Base-by-base conservation (phyloP, 306 rosid species). In the Citrullus colocynthis region DNA sequence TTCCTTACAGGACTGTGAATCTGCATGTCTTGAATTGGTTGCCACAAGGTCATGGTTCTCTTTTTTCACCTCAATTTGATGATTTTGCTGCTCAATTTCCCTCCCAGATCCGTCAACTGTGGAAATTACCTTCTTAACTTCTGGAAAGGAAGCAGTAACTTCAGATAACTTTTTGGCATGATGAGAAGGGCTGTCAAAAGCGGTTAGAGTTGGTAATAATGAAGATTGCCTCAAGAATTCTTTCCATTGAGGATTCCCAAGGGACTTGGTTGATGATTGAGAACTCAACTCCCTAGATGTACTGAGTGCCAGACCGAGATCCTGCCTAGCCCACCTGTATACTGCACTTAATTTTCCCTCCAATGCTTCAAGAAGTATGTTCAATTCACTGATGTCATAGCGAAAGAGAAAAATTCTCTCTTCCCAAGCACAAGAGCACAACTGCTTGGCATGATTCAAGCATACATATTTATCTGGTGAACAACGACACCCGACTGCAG, bases 261-360 rank as follows among this genome's bases (percentile, higher is more conserved):
- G n/a, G 80, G 85, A 59, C 52, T 75, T 77, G 83, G 54, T 70
- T 24, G 81, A 79, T 17, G 79, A 82, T 56, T 81, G 85, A 82
- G 84, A 74, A 77, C 78, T 75, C 83, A 56, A 76, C 76, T 83
- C 91, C 83, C 85, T 84, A 51, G 80, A 78, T 18, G 97, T 89
- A 86, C 92, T 92, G 30, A 96, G 84, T 28, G 93, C 93, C 75
- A 96, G 78, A 39, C 99, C 98, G 85, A 96, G 99, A 82, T 96
- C 97, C 54, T 80, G 86, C 76, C 92, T 88, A 77, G 99, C 97
- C 99, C 99, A 96, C 85, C 98, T 87, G 86, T 96, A 92, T 58
- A 92, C 84, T 77, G 99, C 96, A 88, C 98, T 92, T 84, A 92
- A 82, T 77, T 96, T 96, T 82, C 99, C 99, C 80, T 96, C 93